Evolutionary conservation across 2,329 filamentous ascomycete genomes (phyloP), one percentile per base, ranked within the genome.

Genomic region (Elsinoe fawcettii): DNA sequence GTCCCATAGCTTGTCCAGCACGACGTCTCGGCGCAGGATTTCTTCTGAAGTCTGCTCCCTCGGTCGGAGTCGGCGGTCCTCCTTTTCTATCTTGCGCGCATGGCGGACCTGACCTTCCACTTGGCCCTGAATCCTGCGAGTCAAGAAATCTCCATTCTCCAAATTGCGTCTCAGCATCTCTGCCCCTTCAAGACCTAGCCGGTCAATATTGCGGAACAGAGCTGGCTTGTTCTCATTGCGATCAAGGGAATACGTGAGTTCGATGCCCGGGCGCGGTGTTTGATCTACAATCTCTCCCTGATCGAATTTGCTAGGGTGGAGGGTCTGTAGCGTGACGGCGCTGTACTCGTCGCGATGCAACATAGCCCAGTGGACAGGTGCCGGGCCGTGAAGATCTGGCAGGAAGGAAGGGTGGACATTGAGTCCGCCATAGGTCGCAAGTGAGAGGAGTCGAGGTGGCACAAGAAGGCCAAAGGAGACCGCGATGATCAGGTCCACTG

Each of bases 381-480:
- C 89, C 9, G 93, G 82, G 1, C 93, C 93, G 58, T 87, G 85
- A 59, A 96, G 83, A 68, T 93, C 86, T 3, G 91, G 92, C 12
- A 99, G 80, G 25, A 96, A 73, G 0, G 92, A 97, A 1, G 93
- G 93, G 67, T 99, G 93, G 1, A 99, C 80, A 70, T 99, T 99
- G 2, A 99, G 74, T 0, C 93, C 93, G 43, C 91, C 91, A 72
- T 95, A 96, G 64, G 80, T 82, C 22, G 87, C 82, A 1, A 74
- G 74, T 20, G 75, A 74, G 20, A 99, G 76, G 14, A 97, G 82
- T 3, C 89, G 80, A 0, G 85, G 78, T 0, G 93, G 93, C 1
- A 99, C 85, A 60, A 96, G 86, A 6, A 96, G 80, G 2, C 93
- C 93, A 72, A 97, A 99, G 0, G 93, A 97, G 3, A 97, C 93